Conservation (phyloP, 106 monocot species). For the Dioscorea alata region DNA sequence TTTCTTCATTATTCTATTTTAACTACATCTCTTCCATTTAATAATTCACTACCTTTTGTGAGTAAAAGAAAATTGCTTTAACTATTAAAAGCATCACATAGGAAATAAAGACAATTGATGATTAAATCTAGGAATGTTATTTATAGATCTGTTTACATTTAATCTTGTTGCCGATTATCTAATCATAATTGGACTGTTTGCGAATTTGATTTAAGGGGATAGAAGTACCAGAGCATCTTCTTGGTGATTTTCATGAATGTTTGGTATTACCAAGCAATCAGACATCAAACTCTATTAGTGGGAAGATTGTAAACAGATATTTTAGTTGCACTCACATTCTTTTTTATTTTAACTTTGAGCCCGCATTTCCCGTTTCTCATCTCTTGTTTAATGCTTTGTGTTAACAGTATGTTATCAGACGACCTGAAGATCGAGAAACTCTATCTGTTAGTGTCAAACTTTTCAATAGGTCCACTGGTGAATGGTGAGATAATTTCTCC, state of each 20-base stretch:
- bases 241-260: slow-evolving; percentile 11
- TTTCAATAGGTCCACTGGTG: slow-evolving; percentile 35
- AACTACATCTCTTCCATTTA: too few relatives aligned
- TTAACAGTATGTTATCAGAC: slow-evolving; percentile 65
- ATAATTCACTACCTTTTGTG: too few relatives aligned
- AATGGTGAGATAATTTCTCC: slow-evolving; percentile 41
- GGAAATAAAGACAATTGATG: too few relatives aligned
- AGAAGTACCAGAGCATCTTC: slow-evolving; percentile 40
- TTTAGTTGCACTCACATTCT: too few relatives aligned
- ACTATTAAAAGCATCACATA: too few relatives aligned
- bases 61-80: too few relatives aligned
- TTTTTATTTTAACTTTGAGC: too few relatives aligned
- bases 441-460: slow-evolving; percentile 38
- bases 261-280: slow-evolving; percentile 16
- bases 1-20: too few relatives aligned
- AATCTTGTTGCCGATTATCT: too few relatives aligned
- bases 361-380: background rate
- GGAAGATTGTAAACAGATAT: slow-evolving; percentile 50
- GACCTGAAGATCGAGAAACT: slow-evolving; percentile 25
- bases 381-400: slow-evolving; percentile 7
- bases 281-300: slow-evolving; percentile 23
- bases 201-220: slow-evolving; percentile 35
- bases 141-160: too few relatives aligned
- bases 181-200: too few relatives aligned
- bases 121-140: too few relatives aligned